A percentile compares a stretch with the other conserved stretches of the same genome.
These are phyloP conservation scores for Cutaneotrichosporon cutaneum DNA, from an alignment of 1,284 basidiomycete genomes.

Conservation along the genomic window DNA sequence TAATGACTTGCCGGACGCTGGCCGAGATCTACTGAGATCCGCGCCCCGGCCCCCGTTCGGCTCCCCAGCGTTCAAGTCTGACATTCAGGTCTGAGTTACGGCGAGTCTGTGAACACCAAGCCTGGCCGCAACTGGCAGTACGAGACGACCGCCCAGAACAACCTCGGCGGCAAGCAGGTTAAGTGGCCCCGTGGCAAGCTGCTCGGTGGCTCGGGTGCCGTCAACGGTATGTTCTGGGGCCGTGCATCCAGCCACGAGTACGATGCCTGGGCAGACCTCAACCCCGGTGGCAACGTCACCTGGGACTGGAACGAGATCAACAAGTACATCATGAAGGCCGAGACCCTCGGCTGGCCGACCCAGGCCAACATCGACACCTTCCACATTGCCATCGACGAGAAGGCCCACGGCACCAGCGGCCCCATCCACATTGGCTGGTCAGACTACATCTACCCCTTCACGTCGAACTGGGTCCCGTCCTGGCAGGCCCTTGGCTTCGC, in stretches of 20 bases:
- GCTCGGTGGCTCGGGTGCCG: constrained; percentile 66
- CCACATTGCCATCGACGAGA: constrained; percentile 46
- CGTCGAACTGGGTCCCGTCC: constrained; percentile 59
- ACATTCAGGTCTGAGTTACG: constrained; percentile 43
- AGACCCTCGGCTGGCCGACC: constrained; percentile 53
- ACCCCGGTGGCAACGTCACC: constrained; percentile 40
- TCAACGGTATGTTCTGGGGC: constrained; percentile 69
- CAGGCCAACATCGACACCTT: constrained; percentile 44
- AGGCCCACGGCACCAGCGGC: constrained; percentile 56
- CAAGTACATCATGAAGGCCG: constrained; percentile 53
- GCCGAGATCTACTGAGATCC: not conserved
- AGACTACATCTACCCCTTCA: constrained; percentile 55
- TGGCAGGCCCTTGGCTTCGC: constrained; percentile 57
- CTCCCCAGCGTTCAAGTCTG: not conserved
- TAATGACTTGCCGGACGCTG: not conserved
- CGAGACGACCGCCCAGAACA: constrained; percentile 58
- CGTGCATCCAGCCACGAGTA: constrained; percentile 50
- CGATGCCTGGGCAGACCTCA: constrained; percentile 53
- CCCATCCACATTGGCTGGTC: constrained; percentile 55
- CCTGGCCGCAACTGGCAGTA: constrained; percentile 64
- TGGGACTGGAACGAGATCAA: constrained; percentile 51
- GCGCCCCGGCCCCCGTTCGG: not conserved
- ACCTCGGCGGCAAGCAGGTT: constrained; percentile 30
- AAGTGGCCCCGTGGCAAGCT: constrained; percentile 66
- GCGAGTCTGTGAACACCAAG: constrained; percentile 51